Evolutionary conservation across 805 yeast genomes (phyloP), one percentile per base, ranked within the genome.

Genomic region (Tetrapisispora nanseiensis): DNA sequence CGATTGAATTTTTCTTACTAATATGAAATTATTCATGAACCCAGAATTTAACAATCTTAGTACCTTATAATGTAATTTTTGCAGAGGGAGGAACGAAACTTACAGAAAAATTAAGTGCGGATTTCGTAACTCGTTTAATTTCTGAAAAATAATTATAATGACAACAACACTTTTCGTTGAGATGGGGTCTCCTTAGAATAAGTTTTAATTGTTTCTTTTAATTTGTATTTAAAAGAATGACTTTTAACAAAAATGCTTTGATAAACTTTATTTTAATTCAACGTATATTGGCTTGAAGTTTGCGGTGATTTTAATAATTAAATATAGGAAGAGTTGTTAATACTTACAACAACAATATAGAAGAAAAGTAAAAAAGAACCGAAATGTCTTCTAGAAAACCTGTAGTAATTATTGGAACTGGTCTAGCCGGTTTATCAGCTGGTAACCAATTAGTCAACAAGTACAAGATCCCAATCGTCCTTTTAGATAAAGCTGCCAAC

Each of bases 371-470:
- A n/a, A n/a, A n/a, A n/a, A n/a, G n/a, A n/a, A n/a, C n/a, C n/a
- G 11, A 37, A 37, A 42, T 38, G 45, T 28, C 39, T 7, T 16
- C 39, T 13, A 42, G 35, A 34, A 39, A 42, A 3, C 68, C 67
- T 13, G 70, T 67, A 6, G 67, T 75, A 7, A 72, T 76, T 6
- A 62, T 76, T 8, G 82, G 82, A 2, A 65, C 76, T 7, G 82
- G 82, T 1, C 50, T 76, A 23, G 80, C 81, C 10, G 82, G 81
- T 1, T 54, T 76, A 24, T 65, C 76, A 3, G 65, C 75, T 10
- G 57, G 69, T 19, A 57, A 69, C 29, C 67, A 64, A 44, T 48
- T 72, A 18, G 52, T 63, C 9, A 54, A 61, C 23, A 59, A 66
- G 35, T 49, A 56, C 20, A 67, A 70, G 8, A 46, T 63, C 13